A percentile compares a stretch with the other conserved stretches of the same genome.
Evolutionary conservation across 2,329 filamentous ascomycete genomes (phyloP).

Genomic region (Alternaria infectoria): DNA sequence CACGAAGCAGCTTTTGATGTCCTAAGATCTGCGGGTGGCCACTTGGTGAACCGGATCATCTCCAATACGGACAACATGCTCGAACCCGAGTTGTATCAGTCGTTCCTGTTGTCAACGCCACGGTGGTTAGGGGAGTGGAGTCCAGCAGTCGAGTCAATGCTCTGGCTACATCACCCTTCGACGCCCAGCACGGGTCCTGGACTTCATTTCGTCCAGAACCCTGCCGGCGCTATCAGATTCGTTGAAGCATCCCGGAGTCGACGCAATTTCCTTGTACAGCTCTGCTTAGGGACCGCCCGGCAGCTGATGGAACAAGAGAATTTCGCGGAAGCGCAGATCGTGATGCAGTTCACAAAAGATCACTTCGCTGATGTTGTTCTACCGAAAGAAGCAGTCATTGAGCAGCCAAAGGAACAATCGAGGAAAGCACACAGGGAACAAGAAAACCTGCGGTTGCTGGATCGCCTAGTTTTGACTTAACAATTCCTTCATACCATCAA

Average conservation of each 20-base stretch:
- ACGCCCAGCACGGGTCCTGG: slow-evolving; percentile 23
- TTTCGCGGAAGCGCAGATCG: slow-evolving; percentile 35
- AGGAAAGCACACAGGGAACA: slow-evolving; percentile 18
- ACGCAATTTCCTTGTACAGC: slow-evolving; percentile 34
- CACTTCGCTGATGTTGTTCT: slow-evolving; percentile 42
- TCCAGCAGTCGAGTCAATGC: slow-evolving; percentile 30
- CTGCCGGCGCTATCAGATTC: slow-evolving; percentile 21
- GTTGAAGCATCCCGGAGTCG: slow-evolving; percentile 14
- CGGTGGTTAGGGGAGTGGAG: slow-evolving; percentile 33
- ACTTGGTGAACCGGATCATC: slow-evolving; percentile 35
- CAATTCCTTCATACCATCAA: neutral
- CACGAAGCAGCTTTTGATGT: slow-evolving; percentile 10
- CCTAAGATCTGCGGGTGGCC: slow-evolving; percentile 31
- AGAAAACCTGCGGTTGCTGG: slow-evolving; percentile 34
- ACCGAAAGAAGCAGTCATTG: slow-evolving; percentile 10
- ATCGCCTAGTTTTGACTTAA: slow-evolving; percentile 32
- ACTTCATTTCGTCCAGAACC: slow-evolving; percentile 32
- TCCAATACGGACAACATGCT: slow-evolving; percentile 8
- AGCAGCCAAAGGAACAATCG: neutral
- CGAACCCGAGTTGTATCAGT: slow-evolving; percentile 27
- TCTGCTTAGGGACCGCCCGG: slow-evolving; percentile 40
- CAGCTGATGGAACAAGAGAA: slow-evolving; percentile 37
- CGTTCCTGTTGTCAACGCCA: slow-evolving; percentile 28
- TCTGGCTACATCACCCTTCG: slow-evolving; percentile 41
- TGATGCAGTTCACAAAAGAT: slow-evolving; percentile 38